A percentile compares a stretch with the other conserved stretches of the same genome.
Evolutionary conservation across 192 early-diverging fungal species (phyloP).

Genomic region (Phlyctochytrium bullatum): DNA sequence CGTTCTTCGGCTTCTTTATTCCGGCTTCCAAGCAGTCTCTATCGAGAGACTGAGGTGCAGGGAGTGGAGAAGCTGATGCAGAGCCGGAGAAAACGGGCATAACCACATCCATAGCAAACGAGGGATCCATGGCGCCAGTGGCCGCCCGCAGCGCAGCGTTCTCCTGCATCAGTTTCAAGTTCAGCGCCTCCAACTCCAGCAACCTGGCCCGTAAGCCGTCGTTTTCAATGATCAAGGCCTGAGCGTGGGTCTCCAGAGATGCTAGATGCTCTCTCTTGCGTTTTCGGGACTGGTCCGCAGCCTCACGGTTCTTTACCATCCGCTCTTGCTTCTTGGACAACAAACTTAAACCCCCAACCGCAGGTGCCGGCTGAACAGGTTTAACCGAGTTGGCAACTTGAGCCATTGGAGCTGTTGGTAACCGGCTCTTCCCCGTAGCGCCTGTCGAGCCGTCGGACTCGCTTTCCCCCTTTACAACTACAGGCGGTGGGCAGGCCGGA

Average conservation of each 20-base stretch:
- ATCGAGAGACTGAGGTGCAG: no score
- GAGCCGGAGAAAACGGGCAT: no score
- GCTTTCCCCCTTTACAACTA: constrained; percentile 3
- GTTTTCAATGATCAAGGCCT: constrained; percentile 55
- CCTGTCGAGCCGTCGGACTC: constrained; percentile 11
- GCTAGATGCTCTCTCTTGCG: constrained; percentile 85
- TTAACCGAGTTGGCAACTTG: no score
- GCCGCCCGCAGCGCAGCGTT: constrained; percentile 18
- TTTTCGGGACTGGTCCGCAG: constrained; percentile 82
- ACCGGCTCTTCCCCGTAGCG: constrained; percentile 3
- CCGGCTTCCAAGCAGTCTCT: background rate
- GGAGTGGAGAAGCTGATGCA: no score
- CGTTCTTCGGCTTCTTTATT: constrained; percentile 13
- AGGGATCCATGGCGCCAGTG: background rate
- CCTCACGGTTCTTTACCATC: constrained; percentile 89
- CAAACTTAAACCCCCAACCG: constrained; percentile 41
- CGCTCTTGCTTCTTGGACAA: constrained; percentile 79
- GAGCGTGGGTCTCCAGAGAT: constrained; percentile 62
- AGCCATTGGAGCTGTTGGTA: constrained; percentile 9
- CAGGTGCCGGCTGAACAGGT: constrained; percentile 23
- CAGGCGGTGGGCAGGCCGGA: background rate
- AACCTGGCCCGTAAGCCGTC: constrained; percentile 58
- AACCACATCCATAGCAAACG: constrained; percentile 7
- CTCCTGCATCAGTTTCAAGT: constrained; percentile 52
- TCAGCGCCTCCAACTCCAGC: constrained; percentile 52